Percentiles rank a stretch among this genome's conserved stretches.
Evolutionary conservation across 345 rosid species (phyloP).

Genomic region (Gossypium thurberi): DNA sequence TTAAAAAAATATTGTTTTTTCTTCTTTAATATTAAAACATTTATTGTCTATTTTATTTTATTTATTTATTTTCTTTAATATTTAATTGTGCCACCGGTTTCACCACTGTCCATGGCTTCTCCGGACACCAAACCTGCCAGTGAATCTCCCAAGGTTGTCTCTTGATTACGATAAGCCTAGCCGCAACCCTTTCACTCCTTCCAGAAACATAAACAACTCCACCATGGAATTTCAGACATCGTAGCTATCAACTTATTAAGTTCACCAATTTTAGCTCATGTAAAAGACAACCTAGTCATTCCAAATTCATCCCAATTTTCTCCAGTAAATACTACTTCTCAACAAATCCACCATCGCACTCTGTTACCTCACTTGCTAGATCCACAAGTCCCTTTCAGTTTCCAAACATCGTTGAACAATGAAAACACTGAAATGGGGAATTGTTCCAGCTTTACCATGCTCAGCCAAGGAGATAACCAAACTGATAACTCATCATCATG

Average conservation of each 20-base stretch:
- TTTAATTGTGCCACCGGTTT: no score
- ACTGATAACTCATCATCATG: conserved; percentile 21
- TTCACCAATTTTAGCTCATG: conserved; percentile 11
- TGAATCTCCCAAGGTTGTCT: no score
- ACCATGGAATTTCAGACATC: conserved; percentile 26
- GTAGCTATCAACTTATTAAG: conserved; percentile 26
- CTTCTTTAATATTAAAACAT: no score
- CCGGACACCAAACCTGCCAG: no score
- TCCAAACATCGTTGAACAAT: conserved; percentile 31
- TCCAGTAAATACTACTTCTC: conserved; percentile 23
- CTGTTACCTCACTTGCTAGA: conserved; percentile 32
- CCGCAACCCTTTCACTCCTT: no score
- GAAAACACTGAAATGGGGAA: conserved; percentile 28
- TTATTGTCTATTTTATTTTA: no score
- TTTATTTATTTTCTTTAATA: no score
- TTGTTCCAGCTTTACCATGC: conserved; percentile 13
- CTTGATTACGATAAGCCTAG: no score
- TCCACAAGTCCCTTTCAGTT: conserved; percentile 39
- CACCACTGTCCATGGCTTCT: no score
- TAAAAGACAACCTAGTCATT: neutral
- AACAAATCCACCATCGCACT: conserved; percentile 42
- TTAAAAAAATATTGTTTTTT: no score
- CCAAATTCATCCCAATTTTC: conserved; percentile 20
- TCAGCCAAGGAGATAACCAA: conserved; percentile 21
- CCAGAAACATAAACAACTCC: no score